Evolutionary conservation across 805 yeast species (phyloP), one percentile per base, ranked within the genome.

Genomic region (Ogataea trehalophila): DNA sequence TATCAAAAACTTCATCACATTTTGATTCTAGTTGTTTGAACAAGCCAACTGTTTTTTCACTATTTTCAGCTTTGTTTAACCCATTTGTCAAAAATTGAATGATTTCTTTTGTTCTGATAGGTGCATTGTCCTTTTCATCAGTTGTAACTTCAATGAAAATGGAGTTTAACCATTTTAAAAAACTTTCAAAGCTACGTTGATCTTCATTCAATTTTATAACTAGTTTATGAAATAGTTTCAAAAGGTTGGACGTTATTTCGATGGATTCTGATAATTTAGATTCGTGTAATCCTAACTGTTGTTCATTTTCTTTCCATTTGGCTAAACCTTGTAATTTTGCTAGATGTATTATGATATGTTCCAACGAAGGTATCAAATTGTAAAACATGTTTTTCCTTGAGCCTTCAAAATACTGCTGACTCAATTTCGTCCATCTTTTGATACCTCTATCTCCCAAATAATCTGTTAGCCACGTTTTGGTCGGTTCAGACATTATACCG

Each of bases 391-490:
- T 61, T 46, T 78, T 75, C 45, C 81, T 65, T 0, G 76, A 63
- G 40, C 67, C 66, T 39, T 81, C 84, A 56, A 76, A 83, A 14
- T 75, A 68, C 1, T 71, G 62, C 34, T 71, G 73, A 0, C 85
- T 83, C 16, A 74, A 44, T 44, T 72, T 74, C 2, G 67, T 65
- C 77, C 88, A 77, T 53, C 78, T 70, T 51, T 76, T 78, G 17
- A 78, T 60, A 29, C 87, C 87, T 51, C 85, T 68, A 51, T 83
- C 89, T 0, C 87, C 90, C 33, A 85, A 67, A 42, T 81, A 79
- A 54, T 83, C 82, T 20, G 77, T 72, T 58, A 86, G 67, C 81
- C 82, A 85, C 47, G 79, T 81, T 49, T 72, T 74, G 2, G 79
- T 66, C 0, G 70, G 63, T 14, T 67, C 70, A 1, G 80, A 72